phyloP scores from a whole-genome alignment of 1,284 basidiomycete genomes.

The Phenoliferia sp. region DNA sequence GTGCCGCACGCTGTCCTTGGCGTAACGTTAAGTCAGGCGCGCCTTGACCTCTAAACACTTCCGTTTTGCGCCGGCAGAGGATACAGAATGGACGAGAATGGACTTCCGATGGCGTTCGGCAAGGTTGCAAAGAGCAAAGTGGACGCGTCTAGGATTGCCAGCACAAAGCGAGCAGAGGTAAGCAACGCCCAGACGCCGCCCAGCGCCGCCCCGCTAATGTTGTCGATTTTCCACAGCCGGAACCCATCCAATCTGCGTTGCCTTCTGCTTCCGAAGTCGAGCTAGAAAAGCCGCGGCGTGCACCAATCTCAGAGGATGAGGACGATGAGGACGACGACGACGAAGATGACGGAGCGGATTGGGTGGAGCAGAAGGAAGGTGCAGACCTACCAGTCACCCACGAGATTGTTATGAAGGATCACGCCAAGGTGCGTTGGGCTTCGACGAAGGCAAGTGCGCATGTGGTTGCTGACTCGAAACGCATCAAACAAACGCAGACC shows the following conservation, averaged over 20 bases:
- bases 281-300: background rate
- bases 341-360: background rate
- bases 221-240: no score
- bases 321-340: background rate
- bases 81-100: constrained; percentile 15
- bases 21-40: no score
- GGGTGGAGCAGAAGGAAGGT: background rate
- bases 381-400: constrained; percentile 51
- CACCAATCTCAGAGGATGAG: background rate
- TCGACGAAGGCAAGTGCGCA: background rate
- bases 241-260: background rate
- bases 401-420: constrained; percentile 84
- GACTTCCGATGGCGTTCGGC: constrained; percentile 25
- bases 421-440: constrained; percentile 60
- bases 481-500: constrained; percentile 48
- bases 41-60: no score
- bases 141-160: background rate
- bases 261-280: background rate
- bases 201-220: background rate
- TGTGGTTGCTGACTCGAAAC: background rate
- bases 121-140: constrained; percentile 8
- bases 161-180: constrained; percentile 1
- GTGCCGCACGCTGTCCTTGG: no score
- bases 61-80: background rate
- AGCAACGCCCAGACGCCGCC: background rate